phyloP scores from a whole-genome alignment of 2,329 filamentous ascomycete species.

The Pyrenophora tritici-repentis region DNA sequence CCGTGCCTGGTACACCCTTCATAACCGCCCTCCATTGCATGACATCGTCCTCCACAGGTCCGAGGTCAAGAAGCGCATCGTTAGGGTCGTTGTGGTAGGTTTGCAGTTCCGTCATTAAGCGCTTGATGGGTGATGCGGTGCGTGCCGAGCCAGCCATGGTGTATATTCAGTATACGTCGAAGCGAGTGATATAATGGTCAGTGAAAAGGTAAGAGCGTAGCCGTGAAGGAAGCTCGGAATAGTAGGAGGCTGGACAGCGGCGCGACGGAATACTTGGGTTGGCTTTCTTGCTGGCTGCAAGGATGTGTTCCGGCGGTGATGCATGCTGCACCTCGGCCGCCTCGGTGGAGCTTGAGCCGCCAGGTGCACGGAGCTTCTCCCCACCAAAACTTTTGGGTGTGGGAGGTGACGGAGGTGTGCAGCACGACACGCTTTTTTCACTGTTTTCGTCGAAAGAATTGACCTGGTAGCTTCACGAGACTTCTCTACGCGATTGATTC shows the following conservation, averaged over 20 bases:
- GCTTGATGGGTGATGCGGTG: constrained; percentile 56
- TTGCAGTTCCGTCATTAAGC: constrained; percentile 66
- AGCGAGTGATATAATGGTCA: neutral
- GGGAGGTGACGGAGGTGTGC: neutral
- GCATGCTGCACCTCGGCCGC: constrained; percentile 24
- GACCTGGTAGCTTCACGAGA: neutral
- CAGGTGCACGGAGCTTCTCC: constrained; percentile 25
- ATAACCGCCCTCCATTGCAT: constrained; percentile 65
- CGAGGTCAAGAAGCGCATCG: constrained; percentile 61
- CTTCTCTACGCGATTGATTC: no score
- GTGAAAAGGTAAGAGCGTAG: neutral
- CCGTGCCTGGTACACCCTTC: constrained; percentile 62
- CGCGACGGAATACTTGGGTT: neutral
- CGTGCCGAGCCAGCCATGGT: constrained; percentile 43
- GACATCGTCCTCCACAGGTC: constrained; percentile 62
- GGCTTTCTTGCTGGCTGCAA: constrained; percentile 6
- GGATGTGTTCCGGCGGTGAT: constrained; percentile 16
- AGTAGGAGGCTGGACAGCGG: neutral
- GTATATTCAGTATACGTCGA: constrained; percentile 1
- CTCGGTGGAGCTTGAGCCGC: constrained; percentile 20
- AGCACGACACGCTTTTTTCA: neutral
- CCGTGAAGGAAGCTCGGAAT: neutral
- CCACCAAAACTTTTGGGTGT: constrained; percentile 34
- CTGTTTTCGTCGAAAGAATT: neutral
- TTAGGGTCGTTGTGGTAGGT: constrained; percentile 62